Base-by-base conservation (phyloP, 345 rosid genomes). In the Arabidopsis suecica region DNA sequence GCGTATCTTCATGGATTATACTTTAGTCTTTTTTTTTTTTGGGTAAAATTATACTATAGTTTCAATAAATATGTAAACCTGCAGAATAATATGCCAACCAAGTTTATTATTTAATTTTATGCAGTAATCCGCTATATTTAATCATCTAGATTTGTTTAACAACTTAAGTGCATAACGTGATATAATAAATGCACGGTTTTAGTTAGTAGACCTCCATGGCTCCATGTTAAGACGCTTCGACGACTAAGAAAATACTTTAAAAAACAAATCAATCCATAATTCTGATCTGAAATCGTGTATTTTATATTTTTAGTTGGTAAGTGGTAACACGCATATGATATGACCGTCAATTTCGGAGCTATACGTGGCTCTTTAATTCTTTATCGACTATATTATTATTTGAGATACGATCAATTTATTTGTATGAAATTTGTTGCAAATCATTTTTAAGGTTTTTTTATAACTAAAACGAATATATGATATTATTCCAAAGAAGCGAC, bases 331-430 rank as follows among this genome's bases (percentile, higher is more conserved):
- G 53, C 56, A 44, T 34, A 61, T 33, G 49, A 44, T 38, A 34
- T 61, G 74, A 61, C 74, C 28, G 33, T 76, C 33, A 69, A 61
- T 25, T 56, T 22, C 20, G 60, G 66, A 73, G 28, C 38, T 42
- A 34, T 38, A 28, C 45, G 28, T 59, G 68, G 62, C 55, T 75
- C 70, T 41, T n/a, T n/a, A n/a, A n/a, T n/a, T n/a, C n/a, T n/a
- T 53, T 9, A 36, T 25, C 9, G 28, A 48, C 25, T 69, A 54
- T 54, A 54, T 5, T 69, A 20, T 9, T 38, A 42, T 36, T 9
- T 38, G 14, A 41, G 49, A 68, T 51, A 42, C 33, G 32, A 16
- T 60, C 11, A 33, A 37, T 53, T 11, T 51, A 69, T 42, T 23
- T 23, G 16, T 33, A 73, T 33, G 22, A 59, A 57, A 36, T 22